Percentiles rank a stretch among this genome's conserved stretches.
These are phyloP conservation scores for Echria macrotheca DNA, from an alignment of 495 filamentous ascomycete species.

Conservation along the genomic window DNA sequence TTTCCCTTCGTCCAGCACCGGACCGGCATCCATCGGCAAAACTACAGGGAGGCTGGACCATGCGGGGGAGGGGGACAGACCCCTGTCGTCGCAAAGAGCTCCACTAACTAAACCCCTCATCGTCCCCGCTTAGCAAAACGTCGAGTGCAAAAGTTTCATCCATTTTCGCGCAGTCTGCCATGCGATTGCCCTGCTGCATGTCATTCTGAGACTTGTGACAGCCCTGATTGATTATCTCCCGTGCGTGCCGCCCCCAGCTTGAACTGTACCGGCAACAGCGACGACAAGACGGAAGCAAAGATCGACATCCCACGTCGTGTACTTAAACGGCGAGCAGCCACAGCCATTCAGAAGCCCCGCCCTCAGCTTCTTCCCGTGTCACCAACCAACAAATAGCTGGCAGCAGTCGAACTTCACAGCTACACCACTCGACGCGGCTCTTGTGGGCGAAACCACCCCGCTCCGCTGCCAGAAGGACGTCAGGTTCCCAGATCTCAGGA, in stretches of 20 bases:
- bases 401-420: not conserved
- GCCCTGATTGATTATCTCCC: slow-evolving; percentile 1
- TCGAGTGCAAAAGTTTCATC: slow-evolving; percentile 4
- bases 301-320: too few relatives aligned
- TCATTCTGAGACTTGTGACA: slow-evolving; percentile 1
- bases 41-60: not conserved
- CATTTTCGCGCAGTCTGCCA: slow-evolving; percentile 4
- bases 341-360: not conserved
- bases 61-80: slow-evolving; percentile 4
- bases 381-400: not conserved
- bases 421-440: not conserved
- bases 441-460: not conserved
- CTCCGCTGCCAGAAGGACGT: not conserved
- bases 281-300: not conserved
- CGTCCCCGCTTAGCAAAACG: slow-evolving; percentile 2
- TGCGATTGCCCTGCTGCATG: slow-evolving; percentile 2
- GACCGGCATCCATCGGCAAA: slow-evolving; percentile 9
- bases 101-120: not conserved
- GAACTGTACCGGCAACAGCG: not conserved
- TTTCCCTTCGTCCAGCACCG: not conserved
- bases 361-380: not conserved
- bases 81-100: not conserved
- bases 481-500: not conserved
- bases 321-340: too few relatives aligned
- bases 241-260: not conserved